phyloP scores from a whole-genome alignment of 1,284 basidiomycete genomes.

The Ceratobasidium sp. region DNA sequence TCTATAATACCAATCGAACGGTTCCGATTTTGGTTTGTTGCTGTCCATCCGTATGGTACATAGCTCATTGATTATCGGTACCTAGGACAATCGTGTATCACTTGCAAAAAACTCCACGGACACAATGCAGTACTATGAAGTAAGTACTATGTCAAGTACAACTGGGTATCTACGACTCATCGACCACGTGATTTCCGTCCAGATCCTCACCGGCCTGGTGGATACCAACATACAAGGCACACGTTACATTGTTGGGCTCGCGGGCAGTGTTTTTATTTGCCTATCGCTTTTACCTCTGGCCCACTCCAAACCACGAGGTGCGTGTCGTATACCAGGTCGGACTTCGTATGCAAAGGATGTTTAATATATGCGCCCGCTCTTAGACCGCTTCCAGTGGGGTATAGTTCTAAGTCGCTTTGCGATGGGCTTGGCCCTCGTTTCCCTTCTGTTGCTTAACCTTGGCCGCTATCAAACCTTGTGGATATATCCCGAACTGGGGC shows the following conservation, averaged over 20 bases:
- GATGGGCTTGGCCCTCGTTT: not conserved
- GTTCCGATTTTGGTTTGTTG: not conserved
- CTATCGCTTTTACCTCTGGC: not conserved
- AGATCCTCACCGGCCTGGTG: not conserved
- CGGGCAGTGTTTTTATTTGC: not conserved
- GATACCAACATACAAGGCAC: not conserved
- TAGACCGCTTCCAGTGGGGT: not conserved
- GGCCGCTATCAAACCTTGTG: not conserved
- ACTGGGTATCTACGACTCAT: not conserved
- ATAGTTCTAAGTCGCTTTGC: not conserved
- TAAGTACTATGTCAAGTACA: not conserved
- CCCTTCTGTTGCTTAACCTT: not conserved
- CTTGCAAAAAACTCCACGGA: not conserved
- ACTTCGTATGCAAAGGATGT: not conserved
- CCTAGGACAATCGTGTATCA: not conserved
- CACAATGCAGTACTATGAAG: too few species aligned
- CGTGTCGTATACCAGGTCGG: not conserved
- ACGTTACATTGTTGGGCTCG: not conserved
- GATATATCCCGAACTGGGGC: not conserved
- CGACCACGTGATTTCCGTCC: not conserved
- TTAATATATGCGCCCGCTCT: not conserved
- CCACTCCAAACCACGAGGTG: not conserved
- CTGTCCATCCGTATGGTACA: not conserved
- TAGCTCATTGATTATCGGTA: not conserved
- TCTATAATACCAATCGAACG: not conserved